These are phyloP conservation scores for Colletotrichum tofieldiae DNA, from an alignment of 2,329 filamentous ascomycete genomes.

Conservation along the genomic window DNA sequence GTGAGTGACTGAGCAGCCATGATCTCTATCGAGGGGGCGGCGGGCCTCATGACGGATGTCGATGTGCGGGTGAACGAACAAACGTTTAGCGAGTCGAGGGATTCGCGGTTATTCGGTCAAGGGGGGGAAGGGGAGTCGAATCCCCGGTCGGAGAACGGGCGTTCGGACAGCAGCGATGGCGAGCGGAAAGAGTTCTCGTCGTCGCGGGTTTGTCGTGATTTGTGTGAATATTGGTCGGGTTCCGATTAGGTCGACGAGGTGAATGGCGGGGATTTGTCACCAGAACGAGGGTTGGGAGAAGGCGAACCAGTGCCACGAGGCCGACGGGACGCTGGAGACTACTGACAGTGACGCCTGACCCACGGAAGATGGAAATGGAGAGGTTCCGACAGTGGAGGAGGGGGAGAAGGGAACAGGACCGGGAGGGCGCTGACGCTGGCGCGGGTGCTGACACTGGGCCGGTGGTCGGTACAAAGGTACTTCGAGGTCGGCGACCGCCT, in stretches of 20 bases:
- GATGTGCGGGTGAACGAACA: slow-evolving; percentile 12
- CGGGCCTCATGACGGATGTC: slow-evolving; percentile 46
- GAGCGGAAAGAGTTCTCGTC: background rate
- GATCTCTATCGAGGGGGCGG: slow-evolving; percentile 49
- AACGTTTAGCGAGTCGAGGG: slow-evolving; percentile 29
- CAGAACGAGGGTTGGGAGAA: slow-evolving; percentile 28
- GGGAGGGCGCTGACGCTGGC: slow-evolving; percentile 5
- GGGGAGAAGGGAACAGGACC: slow-evolving; percentile 12
- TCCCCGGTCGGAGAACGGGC: slow-evolving; percentile 20
- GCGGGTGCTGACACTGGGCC: slow-evolving; percentile 9
- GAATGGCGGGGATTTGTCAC: slow-evolving; percentile 39
- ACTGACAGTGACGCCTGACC: slow-evolving; percentile 38
- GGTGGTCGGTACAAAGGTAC: slow-evolving; percentile 2
- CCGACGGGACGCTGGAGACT: slow-evolving; percentile 24
- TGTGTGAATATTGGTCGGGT: slow-evolving; percentile 9
- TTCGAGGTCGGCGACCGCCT: background rate
- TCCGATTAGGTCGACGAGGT: slow-evolving; percentile 16
- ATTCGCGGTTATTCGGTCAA: slow-evolving; percentile 30
- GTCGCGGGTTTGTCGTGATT: slow-evolving; percentile 9
- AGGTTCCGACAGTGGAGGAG: slow-evolving; percentile 37
- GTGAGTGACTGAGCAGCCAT: slow-evolving; percentile 46
- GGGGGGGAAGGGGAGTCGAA: slow-evolving; percentile 35
- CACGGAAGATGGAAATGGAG: slow-evolving; percentile 38
- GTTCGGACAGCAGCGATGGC: slow-evolving; percentile 4
- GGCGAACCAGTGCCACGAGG: slow-evolving; percentile 34